These are phyloP conservation scores for Mesotaenium endlicherianum DNA, from an alignment of 139 green algal species.

Conservation along the genomic window DNA sequence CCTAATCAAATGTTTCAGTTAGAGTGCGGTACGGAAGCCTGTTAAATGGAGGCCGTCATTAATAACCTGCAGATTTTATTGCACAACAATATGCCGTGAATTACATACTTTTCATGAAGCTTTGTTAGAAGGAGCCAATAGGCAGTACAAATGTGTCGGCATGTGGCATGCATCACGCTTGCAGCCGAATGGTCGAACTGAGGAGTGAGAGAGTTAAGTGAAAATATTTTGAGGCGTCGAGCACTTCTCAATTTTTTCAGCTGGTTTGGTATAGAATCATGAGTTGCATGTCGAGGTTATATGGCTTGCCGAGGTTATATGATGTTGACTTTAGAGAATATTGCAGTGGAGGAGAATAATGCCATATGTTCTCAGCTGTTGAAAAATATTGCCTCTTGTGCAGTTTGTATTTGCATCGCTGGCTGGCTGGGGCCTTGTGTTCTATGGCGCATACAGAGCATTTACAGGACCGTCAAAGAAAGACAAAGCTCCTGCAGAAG, in stretches of 20 bases:
- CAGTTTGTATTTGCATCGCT: constrained; percentile 27
- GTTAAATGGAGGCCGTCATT: too few species aligned
- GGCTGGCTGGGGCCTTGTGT: constrained; percentile 26
- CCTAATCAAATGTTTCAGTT: too few species aligned
- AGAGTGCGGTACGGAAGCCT: too few species aligned
- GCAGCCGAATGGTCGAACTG: not conserved
- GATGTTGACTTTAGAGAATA: not conserved
- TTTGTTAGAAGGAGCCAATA: too few species aligned
- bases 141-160: not conserved
- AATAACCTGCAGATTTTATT: too few species aligned
- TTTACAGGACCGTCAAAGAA: too few species aligned
- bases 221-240: not conserved
- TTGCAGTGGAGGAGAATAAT: not conserved
- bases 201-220: not conserved
- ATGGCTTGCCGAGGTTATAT: not conserved
- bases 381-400: not conserved
- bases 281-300: not conserved
- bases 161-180: not conserved
- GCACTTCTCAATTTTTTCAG: not conserved
- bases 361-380: not conserved
- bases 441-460: constrained; percentile 15
- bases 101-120: too few species aligned
- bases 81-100: too few species aligned
- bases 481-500: too few species aligned
- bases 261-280: not conserved